Conservation (phyloP, 495 filamentous ascomycete genomes). For the Hypoxylon lenormandii region DNA sequence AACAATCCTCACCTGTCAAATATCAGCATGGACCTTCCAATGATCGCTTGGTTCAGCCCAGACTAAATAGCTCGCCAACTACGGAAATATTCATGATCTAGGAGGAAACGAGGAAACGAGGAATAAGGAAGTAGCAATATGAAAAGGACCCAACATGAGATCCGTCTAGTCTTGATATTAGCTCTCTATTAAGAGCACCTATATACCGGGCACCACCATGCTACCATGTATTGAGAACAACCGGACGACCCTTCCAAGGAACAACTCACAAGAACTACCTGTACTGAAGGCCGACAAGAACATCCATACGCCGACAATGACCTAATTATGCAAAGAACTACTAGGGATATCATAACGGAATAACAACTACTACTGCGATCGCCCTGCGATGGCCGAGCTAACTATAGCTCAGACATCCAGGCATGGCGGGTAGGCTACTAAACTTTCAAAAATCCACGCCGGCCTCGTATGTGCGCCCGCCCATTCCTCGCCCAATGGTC, state of each 20-base stretch:
- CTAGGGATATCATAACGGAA: conserved; percentile 42
- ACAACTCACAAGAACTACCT: neutral
- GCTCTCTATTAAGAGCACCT: conserved; percentile 33
- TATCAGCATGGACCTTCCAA: too few relatives aligned
- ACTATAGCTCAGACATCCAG: neutral
- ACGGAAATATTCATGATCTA: too few relatives aligned
- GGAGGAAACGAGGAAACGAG: too few relatives aligned
- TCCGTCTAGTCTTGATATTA: neutral
- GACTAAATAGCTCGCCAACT: too few relatives aligned
- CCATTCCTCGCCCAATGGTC: conserved; percentile 61
- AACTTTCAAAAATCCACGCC: conserved; percentile 42
- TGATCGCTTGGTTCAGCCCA: too few relatives aligned
- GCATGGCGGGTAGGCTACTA: neutral
- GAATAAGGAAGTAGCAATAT: too few relatives aligned
- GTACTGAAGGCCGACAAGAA: neutral
- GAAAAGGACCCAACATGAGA: neutral
- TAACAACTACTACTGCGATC: neutral
- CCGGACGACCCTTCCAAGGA: neutral
- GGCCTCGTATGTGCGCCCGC: conserved; percentile 43
- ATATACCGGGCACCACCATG: conserved; percentile 5
- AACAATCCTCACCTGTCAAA: too few relatives aligned
- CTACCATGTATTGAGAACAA: neutral
- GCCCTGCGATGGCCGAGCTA: too few relatives aligned
- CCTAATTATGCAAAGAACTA: conserved; percentile 22
- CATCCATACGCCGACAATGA: conserved; percentile 21